These are phyloP conservation scores for Trifolium pratense DNA, from an alignment of 306 rosid genomes.

Conservation along the genomic window DNA sequence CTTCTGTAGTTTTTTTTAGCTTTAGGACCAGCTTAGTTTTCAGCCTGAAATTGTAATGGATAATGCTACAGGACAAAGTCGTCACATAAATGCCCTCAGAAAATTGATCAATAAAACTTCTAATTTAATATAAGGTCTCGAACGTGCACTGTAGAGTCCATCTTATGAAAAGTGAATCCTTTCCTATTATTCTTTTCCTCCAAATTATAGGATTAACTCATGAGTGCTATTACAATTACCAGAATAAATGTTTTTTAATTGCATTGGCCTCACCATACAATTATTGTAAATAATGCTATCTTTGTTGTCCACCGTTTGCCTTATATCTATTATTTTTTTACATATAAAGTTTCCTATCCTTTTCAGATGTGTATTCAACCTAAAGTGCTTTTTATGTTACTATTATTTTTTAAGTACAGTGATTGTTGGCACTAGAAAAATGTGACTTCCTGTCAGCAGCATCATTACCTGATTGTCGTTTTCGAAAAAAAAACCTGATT, in stretches of 20 bases:
- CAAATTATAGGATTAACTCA: background rate
- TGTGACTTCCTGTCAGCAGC: conserved; percentile 12
- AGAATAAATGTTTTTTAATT: conserved; percentile 24
- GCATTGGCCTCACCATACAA: conserved; percentile 16
- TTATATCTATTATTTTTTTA: background rate
- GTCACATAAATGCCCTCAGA: background rate
- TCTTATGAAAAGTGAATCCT: conserved; percentile 3
- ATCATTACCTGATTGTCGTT: background rate
- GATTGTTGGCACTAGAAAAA: conserved; percentile 28
- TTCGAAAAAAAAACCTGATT: background rate
- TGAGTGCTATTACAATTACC: background rate
- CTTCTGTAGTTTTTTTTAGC: background rate
- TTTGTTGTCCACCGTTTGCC: conserved; percentile 9
- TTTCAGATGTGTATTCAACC: conserved; percentile 16
- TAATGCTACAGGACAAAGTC: background rate
- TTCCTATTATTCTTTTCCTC: background rate
- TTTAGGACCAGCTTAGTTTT: background rate
- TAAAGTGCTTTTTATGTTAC: conserved; percentile 3
- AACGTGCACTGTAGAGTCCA: background rate
- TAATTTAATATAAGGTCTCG: background rate
- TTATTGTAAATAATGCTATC: conserved; percentile 27
- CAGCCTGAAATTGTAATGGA: background rate
- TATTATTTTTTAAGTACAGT: background rate
- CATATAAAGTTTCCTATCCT: conserved; percentile 6
- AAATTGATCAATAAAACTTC: background rate